Evolutionary conservation across 1,284 basidiomycete species (phyloP), one percentile per base, ranked within the genome.

Genomic region (Wallemia mellicola): DNA sequence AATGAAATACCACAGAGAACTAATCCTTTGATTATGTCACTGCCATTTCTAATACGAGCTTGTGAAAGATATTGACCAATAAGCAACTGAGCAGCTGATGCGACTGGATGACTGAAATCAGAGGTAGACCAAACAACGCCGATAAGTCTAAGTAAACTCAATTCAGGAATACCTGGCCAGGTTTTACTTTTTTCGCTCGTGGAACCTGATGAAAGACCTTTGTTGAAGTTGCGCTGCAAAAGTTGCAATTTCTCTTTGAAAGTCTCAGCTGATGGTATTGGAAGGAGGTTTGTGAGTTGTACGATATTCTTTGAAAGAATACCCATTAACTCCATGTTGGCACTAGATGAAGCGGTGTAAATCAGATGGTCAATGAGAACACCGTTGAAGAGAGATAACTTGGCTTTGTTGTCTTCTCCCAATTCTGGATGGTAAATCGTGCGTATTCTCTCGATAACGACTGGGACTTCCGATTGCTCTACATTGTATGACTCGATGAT

Each of bases 221-320:
- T 79, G 60, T 79, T 79, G 58, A 98, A 78, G 68, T 96, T 96
- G 72, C 89, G 89, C 69, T 96, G 82, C 86, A 96, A 94, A 11
- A 95, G 71, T 0, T 76, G 73, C 56, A 98, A 75, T 70, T 96
- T 96, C 58, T 77, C 72, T 61, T 84, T 78, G 69, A 91, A 89
- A 66, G 81, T 77, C 58, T 79, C 76, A 0, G 91, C 86, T 2
- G 82, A 77, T 54, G 81, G 77, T 59, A 83, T 76, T 0, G 92
- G 86, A 70, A 91, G 92, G 24, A 81, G 73, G 65, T 81, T 80
- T 28, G 82, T 79, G 54, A 98, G 78, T 15, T 82, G 76, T 63
- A 77, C 78, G 59, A 98, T 73, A 64, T 94, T 89, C 2, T 85
- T 82, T n/a, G 84, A 70, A 38, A 98, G 74, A 5, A 77, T 70